Evolutionary conservation across 2,329 filamentous ascomycete species (phyloP).

Genomic region (Byssochlamys sp.): DNA sequence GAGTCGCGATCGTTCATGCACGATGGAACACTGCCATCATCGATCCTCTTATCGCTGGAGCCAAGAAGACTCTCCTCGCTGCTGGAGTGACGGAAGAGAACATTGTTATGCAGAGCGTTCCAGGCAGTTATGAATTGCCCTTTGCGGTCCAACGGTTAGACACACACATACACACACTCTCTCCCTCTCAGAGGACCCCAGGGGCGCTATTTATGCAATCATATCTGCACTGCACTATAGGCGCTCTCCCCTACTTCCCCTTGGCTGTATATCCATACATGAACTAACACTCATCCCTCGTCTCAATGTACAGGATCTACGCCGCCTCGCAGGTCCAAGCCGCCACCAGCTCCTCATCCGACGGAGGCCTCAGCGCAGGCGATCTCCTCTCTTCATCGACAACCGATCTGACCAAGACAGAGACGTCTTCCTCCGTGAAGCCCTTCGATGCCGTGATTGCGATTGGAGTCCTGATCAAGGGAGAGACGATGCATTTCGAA

Average conservation of each 20-base stretch:
- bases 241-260: not conserved
- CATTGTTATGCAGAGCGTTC: slow-evolving; percentile 80
- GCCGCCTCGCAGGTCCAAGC: slow-evolving; percentile 78
- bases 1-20: slow-evolving; percentile 90
- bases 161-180: not conserved
- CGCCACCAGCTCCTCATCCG: slow-evolving; percentile 41
- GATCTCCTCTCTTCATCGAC: slow-evolving; percentile 54
- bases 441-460: slow-evolving; percentile 92
- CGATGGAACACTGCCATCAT: slow-evolving; percentile 91
- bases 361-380: slow-evolving; percentile 35
- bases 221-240: not conserved
- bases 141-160: slow-evolving; percentile 73
- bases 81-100: slow-evolving; percentile 79
- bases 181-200: not conserved
- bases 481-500: slow-evolving; percentile 98
- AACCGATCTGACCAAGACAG: slow-evolving; percentile 53
- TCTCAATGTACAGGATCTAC: slow-evolving; percentile 53
- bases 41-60: slow-evolving; percentile 69
- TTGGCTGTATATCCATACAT: too few species aligned
- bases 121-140: slow-evolving; percentile 88
- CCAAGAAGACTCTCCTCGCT: slow-evolving; percentile 64
- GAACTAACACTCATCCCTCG: too few species aligned
- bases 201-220: not conserved
- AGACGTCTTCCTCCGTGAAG: slow-evolving; percentile 28
- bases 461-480: slow-evolving; percentile 93